Evolutionary conservation across 164 flowering plant species (phyloP).

Genomic region (Vitis vinifera): ASM3070453v1 NC_081805.1:12585001-12585500

Average conservation of each 20-base stretch:
- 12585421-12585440: slow-evolving; percentile 11
- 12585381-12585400: slow-evolving; percentile 33
- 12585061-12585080: too few relatives aligned
- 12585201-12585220: background rate
- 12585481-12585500: slow-evolving; percentile 1
- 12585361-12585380: background rate
- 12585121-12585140: too few relatives aligned
- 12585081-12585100: too few relatives aligned
- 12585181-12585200: background rate
- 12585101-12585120: too few relatives aligned
- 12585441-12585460: slow-evolving; percentile 1
- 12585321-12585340: slow-evolving; percentile 10
- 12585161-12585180: background rate
- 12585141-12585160: too few relatives aligned
- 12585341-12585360: background rate
- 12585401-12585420: slow-evolving; percentile 40
- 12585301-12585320: background rate
- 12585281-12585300: background rate
- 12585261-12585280: slow-evolving; percentile 9
- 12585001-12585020: background rate
- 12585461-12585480: background rate
- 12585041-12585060: too few relatives aligned
- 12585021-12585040: too few relatives aligned
- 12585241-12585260: slow-evolving; percentile 10
- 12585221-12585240: background rate